A percentile compares a stretch with the other conserved stretches of the same genome.
These are phyloP conservation scores for Acanthamoeba rhysodes DNA, from an alignment of 208 protist species.

Conservation along the genomic window DNA sequence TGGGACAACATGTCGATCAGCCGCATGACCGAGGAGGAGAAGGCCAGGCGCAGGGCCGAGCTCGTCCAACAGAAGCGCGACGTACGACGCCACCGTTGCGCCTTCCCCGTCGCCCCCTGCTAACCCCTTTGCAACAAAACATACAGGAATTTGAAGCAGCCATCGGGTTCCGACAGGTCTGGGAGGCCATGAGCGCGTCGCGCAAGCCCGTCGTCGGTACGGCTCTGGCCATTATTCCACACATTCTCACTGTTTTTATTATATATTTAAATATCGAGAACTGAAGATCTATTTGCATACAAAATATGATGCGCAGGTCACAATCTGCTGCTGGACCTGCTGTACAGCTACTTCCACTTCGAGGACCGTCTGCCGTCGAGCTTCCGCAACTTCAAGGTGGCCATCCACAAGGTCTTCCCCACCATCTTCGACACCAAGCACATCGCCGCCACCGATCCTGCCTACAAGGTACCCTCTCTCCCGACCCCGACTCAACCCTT, in stretches of 20 bases:
- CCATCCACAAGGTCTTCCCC: neutral
- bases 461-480: neutral
- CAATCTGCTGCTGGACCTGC: conserved; percentile 40
- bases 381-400: conserved; percentile 21
- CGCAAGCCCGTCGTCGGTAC: conserved; percentile 12
- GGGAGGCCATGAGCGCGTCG: neutral
- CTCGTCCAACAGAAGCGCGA: neutral
- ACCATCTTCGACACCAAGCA: conserved; percentile 61
- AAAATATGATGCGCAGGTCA: neutral
- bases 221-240: neutral
- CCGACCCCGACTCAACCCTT: no score
- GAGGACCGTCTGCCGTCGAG: conserved; percentile 24
- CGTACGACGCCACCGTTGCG: neutral
- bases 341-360: conserved; percentile 27
- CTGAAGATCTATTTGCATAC: no score
- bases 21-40: conserved; percentile 23
- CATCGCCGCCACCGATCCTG: neutral
- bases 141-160: conserved; percentile 33
- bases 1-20: neutral
- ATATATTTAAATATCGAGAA: neutral
- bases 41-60: neutral
- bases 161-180: neutral
- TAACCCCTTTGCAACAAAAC: no score
- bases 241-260: neutral
- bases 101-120: no score